Evolutionary conservation across 306 rosid species (phyloP).

Genomic region (Prosopis cineraria): DNA sequence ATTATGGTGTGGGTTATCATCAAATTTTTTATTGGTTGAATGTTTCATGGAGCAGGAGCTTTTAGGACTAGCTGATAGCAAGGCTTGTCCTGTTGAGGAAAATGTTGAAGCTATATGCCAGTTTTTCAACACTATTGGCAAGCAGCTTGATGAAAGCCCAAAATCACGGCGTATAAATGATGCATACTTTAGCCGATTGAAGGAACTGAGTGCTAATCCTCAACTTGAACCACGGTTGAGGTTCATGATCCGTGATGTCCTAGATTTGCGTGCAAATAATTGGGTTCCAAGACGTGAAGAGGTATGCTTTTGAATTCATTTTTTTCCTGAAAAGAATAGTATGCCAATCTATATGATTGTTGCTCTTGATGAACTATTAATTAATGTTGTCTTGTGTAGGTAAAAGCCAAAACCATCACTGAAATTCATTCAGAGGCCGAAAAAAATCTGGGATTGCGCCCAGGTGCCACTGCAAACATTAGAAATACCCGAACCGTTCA

Average conservation of each 20-base stretch:
- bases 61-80: constrained; percentile 69
- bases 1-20: constrained; percentile 20
- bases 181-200: constrained; percentile 72
- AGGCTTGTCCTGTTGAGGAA: constrained; percentile 92
- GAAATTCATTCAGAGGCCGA: constrained; percentile 98
- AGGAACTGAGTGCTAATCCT: constrained; percentile 66
- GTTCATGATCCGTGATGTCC: constrained; percentile 86
- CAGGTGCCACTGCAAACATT: constrained; percentile 93
- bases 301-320: constrained; percentile 45
- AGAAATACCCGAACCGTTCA: constrained; percentile 69
- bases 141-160: constrained; percentile 85
- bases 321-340: background rate
- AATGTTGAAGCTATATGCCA: constrained; percentile 98
- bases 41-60: constrained; percentile 72
- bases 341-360: background rate
- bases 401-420: constrained; percentile 88
- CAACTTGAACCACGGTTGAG: constrained; percentile 80
- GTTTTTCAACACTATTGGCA: constrained; percentile 89
- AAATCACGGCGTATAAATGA: constrained; percentile 84
- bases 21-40: constrained; percentile 24
- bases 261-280: constrained; percentile 78
- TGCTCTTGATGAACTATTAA: constrained; percentile 2
- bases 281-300: constrained; percentile 99
- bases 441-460: constrained; percentile 92
- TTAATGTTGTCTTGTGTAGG: constrained; percentile 47